phyloP scores from a whole-genome alignment of 192 early-diverging fungal species.

The Podila minutissima region DNA sequence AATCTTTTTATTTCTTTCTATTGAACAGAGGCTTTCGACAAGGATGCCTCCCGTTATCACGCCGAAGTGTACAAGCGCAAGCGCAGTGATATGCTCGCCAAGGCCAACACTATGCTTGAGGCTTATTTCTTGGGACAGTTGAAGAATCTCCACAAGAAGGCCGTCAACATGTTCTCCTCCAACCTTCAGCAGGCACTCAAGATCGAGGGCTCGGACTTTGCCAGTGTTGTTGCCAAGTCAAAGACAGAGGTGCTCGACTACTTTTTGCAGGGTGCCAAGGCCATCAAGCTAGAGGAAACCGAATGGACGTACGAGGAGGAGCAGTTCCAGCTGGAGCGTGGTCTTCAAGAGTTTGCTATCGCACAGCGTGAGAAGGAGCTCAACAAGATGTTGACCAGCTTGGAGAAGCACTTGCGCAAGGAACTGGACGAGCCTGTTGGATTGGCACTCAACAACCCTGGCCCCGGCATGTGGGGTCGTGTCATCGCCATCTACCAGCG shows the following conservation, averaged over 20 bases:
- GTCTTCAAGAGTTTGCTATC: constrained; percentile 65
- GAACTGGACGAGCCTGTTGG: constrained; percentile 76
- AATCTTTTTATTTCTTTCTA: background rate
- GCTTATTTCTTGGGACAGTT: constrained; percentile 88
- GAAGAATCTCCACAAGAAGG: constrained; percentile 83
- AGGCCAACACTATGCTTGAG: constrained; percentile 80
- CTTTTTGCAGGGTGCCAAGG: constrained; percentile 63
- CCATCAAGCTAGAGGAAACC: constrained; percentile 68
- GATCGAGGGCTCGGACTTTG: constrained; percentile 71
- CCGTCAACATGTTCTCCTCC: constrained; percentile 72
- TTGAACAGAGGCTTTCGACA: constrained; percentile 78
- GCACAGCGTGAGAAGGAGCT: constrained; percentile 74
- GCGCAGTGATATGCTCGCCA: constrained; percentile 81
- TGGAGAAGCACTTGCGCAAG: constrained; percentile 67
- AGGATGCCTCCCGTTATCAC: constrained; percentile 91
- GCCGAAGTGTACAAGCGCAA: constrained; percentile 88
- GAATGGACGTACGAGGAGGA: constrained; percentile 79
- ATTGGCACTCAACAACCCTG: constrained; percentile 74
- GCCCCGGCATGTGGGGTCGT: constrained; percentile 74
- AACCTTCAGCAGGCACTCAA: constrained; percentile 64
- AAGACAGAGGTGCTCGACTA: constrained; percentile 57
- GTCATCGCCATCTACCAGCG: constrained; percentile 70
- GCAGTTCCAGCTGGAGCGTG: constrained; percentile 63
- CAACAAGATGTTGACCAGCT: constrained; percentile 67
- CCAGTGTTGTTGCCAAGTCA: constrained; percentile 60